Evolutionary conservation across 2,329 filamentous ascomycete species (phyloP).

Genomic region (Neonectria punicea): DNA sequence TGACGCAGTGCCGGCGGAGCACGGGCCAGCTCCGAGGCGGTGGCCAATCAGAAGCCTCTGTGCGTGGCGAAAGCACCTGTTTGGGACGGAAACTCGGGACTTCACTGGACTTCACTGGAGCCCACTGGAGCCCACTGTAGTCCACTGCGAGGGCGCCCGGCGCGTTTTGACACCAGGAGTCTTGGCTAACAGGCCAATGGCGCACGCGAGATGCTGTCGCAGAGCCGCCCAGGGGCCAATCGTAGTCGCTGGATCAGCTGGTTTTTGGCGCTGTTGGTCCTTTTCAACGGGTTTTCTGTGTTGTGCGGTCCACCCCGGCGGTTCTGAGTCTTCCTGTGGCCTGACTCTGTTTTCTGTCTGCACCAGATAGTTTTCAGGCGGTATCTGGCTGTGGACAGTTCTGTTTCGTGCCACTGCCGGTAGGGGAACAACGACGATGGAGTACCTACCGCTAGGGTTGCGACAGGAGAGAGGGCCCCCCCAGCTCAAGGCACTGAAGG

Average conservation of each 20-base stretch:
- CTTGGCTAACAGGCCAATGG: slow-evolving; percentile 31
- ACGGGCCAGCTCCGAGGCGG: slow-evolving; percentile 29
- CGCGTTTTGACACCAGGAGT: slow-evolving; percentile 32
- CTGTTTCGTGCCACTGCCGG: neutral
- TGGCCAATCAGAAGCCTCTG: slow-evolving; percentile 39
- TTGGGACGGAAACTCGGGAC: slow-evolving; percentile 35
- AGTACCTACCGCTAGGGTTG: slow-evolving; percentile 10
- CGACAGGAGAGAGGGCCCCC: neutral
- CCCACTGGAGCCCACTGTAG: neutral
- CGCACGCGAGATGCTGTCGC: slow-evolving; percentile 21
- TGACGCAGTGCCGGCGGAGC: slow-evolving; percentile 33
- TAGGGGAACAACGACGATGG: neutral
- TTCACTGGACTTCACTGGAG: slow-evolving; percentile 5
- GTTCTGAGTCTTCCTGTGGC: slow-evolving; percentile 32
- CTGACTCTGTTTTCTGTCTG: slow-evolving; percentile 32
- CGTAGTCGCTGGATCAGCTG: slow-evolving; percentile 19
- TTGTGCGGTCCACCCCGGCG: slow-evolving; percentile 14
- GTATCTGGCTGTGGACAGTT: slow-evolving; percentile 19
- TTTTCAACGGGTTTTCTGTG: slow-evolving; percentile 1
- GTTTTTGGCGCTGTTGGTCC: slow-evolving; percentile 22
- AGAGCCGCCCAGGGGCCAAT: slow-evolving; percentile 36
- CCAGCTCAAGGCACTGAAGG: neutral
- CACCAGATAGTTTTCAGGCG: neutral
- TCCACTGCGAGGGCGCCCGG: neutral
- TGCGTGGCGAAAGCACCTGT: slow-evolving; percentile 37